Base-by-base conservation (phyloP, 352 stramenopile genomes). In the Pythium sp. region DNA sequence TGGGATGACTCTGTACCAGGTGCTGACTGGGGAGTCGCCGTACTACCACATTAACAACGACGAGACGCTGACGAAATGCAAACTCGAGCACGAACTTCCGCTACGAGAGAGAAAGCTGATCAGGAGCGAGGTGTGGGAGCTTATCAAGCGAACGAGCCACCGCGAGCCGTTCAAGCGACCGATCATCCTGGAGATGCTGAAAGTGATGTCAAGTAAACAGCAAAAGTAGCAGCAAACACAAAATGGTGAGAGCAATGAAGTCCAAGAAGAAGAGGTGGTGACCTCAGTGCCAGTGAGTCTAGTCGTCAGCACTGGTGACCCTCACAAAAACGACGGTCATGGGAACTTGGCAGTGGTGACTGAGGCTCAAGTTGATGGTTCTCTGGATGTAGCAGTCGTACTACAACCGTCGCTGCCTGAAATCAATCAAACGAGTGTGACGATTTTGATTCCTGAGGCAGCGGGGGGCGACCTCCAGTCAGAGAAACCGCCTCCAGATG, bases 1-100 rank as follows among this genome's bases (percentile, higher is more conserved):
- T 24, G 59, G 69, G 9, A 71, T 74, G 69, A 72, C 58, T 5
- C 32, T 74, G 3, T 71, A 66, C 56, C 59, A 74, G 49, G 64
- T 59, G 20, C 22, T 74, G 32, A 65, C 54, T 0, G 69, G 64
- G 4, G 28, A 58, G 15, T n/a, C 32, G 6, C 69, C 64, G 4
- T 74, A 65, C n/a, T 54, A 51, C 24, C 57, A 67, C 14, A 54
- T 65, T 26, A 60, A 18, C 22, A 30, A 26, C 9, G 51, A 60
- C 7, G 51, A 65, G 14, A 36, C 47, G 28, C 4, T 73, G n/a
- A 18, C 2, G n/a, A 47, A 41, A 8, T 47, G 46, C 43, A 65
- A 58, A 55, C 12, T 57, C 2, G 41, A 55, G 18, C 43, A 65
- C 41, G 46, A 47, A 28, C 20, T 65, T 4, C 59, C 59, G 4